A percentile compares a stretch with the other conserved stretches of the same genome.
Evolutionary conservation across 108 stramenopile genomes (phyloP).

Genomic region (Cylindrotheca fusiformis): DNA sequence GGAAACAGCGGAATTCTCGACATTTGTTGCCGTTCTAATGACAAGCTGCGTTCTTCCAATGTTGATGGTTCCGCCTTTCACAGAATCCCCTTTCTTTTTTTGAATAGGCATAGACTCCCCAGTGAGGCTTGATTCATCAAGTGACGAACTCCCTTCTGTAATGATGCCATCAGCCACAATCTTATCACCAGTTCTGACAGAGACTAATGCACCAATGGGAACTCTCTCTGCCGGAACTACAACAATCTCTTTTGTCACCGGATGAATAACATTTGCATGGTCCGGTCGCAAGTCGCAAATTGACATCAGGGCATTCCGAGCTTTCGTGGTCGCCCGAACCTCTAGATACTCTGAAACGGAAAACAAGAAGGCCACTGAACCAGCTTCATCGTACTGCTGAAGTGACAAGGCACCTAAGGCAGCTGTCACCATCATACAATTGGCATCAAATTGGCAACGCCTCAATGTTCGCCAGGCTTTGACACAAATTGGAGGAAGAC

Average conservation of each 20-base stretch:
- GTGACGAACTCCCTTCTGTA: conserved; percentile 68
- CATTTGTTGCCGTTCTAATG: conserved; percentile 67
- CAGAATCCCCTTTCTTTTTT: conserved; percentile 60
- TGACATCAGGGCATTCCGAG: conserved; percentile 65
- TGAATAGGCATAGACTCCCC: conserved; percentile 81
- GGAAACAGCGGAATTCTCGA: conserved; percentile 77
- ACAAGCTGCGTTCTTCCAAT: conserved; percentile 65
- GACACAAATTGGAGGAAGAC: conserved; percentile 66
- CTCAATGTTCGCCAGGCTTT: conserved; percentile 77
- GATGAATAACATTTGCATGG: conserved; percentile 74
- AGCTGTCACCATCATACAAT: conserved; percentile 90
- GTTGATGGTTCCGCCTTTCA: conserved; percentile 86
- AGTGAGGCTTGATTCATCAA: conserved; percentile 95
- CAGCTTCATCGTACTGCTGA: conserved; percentile 83
- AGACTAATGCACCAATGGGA: conserved; percentile 69
- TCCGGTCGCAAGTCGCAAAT: conserved; percentile 80
- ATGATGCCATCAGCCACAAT: conserved; percentile 93
- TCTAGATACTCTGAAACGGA: conserved; percentile 82
- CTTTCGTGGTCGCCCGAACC: conserved; percentile 62
- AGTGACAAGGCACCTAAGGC: conserved; percentile 78
- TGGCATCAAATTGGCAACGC: conserved; percentile 72
- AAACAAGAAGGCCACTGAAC: conserved; percentile 84
- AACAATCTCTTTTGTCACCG: conserved; percentile 43
- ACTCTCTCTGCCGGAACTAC: conserved; percentile 74
- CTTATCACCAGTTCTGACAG: conserved; percentile 91